Conservation (phyloP, 768 basidiomycete genomes). For the Gloeophyllum trabeum region DNA sequence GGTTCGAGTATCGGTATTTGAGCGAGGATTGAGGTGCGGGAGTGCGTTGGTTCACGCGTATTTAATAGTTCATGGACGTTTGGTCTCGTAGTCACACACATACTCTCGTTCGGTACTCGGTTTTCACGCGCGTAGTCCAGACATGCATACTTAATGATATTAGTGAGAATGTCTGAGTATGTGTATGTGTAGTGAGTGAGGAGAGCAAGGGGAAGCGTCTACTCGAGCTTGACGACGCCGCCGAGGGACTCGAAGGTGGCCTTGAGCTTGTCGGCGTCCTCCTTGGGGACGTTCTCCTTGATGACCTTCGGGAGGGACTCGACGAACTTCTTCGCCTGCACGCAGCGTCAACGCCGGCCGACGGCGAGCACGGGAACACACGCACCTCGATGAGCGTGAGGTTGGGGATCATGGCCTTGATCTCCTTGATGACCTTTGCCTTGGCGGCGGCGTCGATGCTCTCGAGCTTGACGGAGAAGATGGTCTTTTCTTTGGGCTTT, state of each 20-base stretch:
- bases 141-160: no score
- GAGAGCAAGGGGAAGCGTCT: constrained; percentile 13
- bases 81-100: background rate
- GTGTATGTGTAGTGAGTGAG: no score
- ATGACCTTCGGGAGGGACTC: constrained; percentile 88
- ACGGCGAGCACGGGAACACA: constrained; percentile 9
- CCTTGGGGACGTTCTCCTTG: constrained; percentile 92
- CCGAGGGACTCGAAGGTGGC: constrained; percentile 84
- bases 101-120: background rate
- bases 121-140: no score
- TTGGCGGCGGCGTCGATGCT: constrained; percentile 88
- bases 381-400: constrained; percentile 95
- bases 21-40: constrained; percentile 89
- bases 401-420: constrained; percentile 91
- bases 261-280: constrained; percentile 95
- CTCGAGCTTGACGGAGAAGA: constrained; percentile 91
- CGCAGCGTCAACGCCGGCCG: background rate
- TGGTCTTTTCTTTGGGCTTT: constrained; percentile 97
- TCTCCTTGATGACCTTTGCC: constrained; percentile 95
- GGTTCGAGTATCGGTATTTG: constrained; percentile 91
- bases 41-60: no score
- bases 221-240: constrained; percentile 80
- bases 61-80: no score
- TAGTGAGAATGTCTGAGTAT: no score
- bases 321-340: constrained; percentile 97